These are phyloP conservation scores for Coprinopsis marcescibilis DNA, from an alignment of 768 basidiomycete genomes.

Conservation along the genomic window DNA sequence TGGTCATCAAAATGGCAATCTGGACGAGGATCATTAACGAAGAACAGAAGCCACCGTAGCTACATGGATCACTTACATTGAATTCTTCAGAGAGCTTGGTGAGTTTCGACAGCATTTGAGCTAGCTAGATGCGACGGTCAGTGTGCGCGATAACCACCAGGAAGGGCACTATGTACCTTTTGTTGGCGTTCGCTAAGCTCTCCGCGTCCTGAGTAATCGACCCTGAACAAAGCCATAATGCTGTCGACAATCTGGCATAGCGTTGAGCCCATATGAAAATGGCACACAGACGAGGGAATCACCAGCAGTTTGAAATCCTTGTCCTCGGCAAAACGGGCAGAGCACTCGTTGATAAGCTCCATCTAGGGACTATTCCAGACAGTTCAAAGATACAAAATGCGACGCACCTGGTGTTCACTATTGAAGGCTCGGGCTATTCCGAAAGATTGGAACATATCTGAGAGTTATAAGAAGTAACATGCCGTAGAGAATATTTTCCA, in stretches of 20 bases:
- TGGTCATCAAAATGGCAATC: conserved; percentile 85
- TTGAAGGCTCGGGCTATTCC: conserved; percentile 77
- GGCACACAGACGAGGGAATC: conserved; percentile 12
- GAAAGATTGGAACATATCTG: conserved; percentile 9
- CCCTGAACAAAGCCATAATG: conserved; percentile 95
- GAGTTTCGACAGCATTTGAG: conserved; percentile 91
- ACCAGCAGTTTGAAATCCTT: conserved; percentile 76
- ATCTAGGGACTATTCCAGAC: conserved; percentile 41
- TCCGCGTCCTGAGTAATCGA: conserved; percentile 90
- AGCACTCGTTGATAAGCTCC: conserved; percentile 89
- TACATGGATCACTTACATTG: no score
- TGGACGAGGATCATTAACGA: conserved; percentile 23
- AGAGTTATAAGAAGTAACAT: neutral
- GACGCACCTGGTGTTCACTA: conserved; percentile 78
- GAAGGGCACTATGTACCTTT: conserved; percentile 42
- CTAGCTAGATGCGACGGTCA: conserved; percentile 57
- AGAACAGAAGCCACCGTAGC: no score
- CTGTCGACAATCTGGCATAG: conserved; percentile 81
- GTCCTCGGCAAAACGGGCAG: conserved; percentile 83
- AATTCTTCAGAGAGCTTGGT: conserved; percentile 91
- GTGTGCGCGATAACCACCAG: neutral
- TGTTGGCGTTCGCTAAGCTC: conserved; percentile 94
- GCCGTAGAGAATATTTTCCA: conserved; percentile 94
- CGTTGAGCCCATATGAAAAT: conserved; percentile 10
- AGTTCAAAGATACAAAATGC: conserved; percentile 1